phyloP scores from a whole-genome alignment of 2,329 filamentous ascomycete genomes.

The Diaporthe citrichinensis region DNA sequence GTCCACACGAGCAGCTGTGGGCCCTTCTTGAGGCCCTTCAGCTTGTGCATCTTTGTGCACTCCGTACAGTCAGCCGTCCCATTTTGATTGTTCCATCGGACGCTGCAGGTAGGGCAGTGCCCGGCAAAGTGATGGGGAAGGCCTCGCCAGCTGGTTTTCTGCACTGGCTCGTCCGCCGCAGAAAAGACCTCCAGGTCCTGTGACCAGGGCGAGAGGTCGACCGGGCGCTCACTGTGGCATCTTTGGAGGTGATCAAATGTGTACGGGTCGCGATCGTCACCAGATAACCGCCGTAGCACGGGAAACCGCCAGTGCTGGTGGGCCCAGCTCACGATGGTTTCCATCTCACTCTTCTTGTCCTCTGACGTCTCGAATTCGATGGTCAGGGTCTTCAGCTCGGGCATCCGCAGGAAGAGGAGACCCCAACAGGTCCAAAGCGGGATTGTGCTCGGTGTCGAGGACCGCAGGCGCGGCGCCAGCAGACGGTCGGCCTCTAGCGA shows the following conservation, averaged over 20 bases:
- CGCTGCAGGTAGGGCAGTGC: not conserved
- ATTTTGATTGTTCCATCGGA: not conserved
- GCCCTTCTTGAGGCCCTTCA: constrained; percentile 5
- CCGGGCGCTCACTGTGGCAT: not conserved
- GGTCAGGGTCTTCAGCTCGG: constrained; percentile 23
- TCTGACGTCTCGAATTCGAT: constrained; percentile 38
- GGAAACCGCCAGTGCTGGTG: constrained; percentile 20
- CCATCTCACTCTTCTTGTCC: constrained; percentile 35
- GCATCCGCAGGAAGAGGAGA: constrained; percentile 33
- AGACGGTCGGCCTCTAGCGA: not conserved
- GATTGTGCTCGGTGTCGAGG: not conserved
- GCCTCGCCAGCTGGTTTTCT: constrained; percentile 24
- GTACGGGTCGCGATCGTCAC: constrained; percentile 6
- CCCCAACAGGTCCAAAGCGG: constrained; percentile 21
- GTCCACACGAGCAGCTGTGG: constrained; percentile 30
- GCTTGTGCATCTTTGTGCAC: not conserved
- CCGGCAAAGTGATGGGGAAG: constrained; percentile 13
- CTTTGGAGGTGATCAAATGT: not conserved
- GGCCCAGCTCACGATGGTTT: constrained; percentile 33
- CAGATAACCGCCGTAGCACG: constrained; percentile 6
- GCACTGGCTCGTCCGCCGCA: constrained; percentile 4
- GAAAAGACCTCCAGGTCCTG: not conserved
- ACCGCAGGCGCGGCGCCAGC: not conserved
- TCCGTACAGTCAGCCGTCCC: not conserved
- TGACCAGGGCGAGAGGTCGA: constrained; percentile 10